Percentiles rank a stretch among this genome's conserved stretches.
Conservation (phyloP, 2,329 filamentous ascomycete genomes). For the Ophiostoma quercus region DNA sequence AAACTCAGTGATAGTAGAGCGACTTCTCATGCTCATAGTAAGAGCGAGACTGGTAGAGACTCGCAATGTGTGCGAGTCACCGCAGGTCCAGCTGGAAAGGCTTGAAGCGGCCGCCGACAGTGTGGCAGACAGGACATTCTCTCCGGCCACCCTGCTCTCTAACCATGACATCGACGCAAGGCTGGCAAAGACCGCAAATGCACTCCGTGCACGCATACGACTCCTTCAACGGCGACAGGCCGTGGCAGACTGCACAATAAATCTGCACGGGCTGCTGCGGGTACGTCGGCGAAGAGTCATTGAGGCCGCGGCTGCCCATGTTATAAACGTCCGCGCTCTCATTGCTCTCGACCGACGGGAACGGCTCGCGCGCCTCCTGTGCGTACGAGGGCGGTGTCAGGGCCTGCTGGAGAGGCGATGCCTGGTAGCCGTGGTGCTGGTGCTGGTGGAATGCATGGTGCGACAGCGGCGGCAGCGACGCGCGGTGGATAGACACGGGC, state of each 20-base stretch:
- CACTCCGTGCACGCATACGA: conserved; percentile 95
- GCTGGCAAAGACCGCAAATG: conserved; percentile 84
- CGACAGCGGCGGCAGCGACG: conserved; percentile 56
- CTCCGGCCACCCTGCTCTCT: conserved; percentile 68
- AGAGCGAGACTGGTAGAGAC: not conserved
- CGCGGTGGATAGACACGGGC: conserved; percentile 57
- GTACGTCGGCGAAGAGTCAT: conserved; percentile 67
- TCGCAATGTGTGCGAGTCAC: conserved; percentile 36
- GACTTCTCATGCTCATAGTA: not conserved
- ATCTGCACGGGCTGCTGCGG: conserved; percentile 76
- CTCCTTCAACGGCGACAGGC: conserved; percentile 69
- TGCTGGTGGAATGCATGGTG: conserved; percentile 43
- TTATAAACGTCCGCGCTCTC: conserved; percentile 67
- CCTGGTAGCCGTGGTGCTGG: conserved; percentile 59
- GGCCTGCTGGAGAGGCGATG: conserved; percentile 84
- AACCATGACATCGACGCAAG: conserved; percentile 78
- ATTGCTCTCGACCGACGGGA: conserved; percentile 82
- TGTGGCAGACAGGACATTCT: conserved; percentile 74
- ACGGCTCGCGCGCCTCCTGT: conserved; percentile 66
- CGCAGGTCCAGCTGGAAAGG: conserved; percentile 78
- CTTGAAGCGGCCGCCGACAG: conserved; percentile 74
- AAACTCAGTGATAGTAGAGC: not conserved
- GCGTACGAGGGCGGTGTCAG: conserved; percentile 75
- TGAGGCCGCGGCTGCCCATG: conserved; percentile 60
- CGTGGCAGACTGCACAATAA: conserved; percentile 83